Base-by-base conservation (phyloP, 1,284 basidiomycete species). In the Cutaneotrichosporon spelunceum region DNA sequence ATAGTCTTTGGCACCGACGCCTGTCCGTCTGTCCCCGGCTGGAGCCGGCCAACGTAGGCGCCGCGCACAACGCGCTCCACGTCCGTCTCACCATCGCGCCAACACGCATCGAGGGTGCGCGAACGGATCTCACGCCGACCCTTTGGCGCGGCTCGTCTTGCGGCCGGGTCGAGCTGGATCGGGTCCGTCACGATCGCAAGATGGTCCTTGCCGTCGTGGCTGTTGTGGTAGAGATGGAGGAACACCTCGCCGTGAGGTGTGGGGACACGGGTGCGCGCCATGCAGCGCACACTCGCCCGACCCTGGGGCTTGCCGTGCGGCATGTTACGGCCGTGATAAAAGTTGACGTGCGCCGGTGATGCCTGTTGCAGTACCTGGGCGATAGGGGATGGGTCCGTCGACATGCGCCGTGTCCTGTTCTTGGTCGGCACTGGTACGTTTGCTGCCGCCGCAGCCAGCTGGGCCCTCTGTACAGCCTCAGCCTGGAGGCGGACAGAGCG, bases 161-260 rank as follows among this genome's bases (percentile, higher is more conserved):
- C 82, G 21, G 74, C 74, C 2, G 72, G 63, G 42, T 81, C 77
- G 33, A 84, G 79, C 77, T 97, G 94, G 1, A 88, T 88, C 19
- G 91, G 85, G 77, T 99, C 96, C 53, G 95, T 85, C 63, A 99
- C 93, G 60, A 99, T 87, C 0, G 96, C 95, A n/a, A 99, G 85
- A 75, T 99, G 96, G 75, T 99, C 96, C 80, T 99, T 99, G 73
- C 88, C 90, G 77, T 97, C 98, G 77, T 91, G 88, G 53, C 69
- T 68, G 62, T 79, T 79, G 62, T 81, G 81, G 81, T 99, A 99
- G 44, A 99, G 82, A 73, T 99, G 93, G 16, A 97, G 84, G 79
- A 98, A 98, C 34, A 90, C 86, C 23, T 92, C 88, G 26, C 95
- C 95, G 74, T 99, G 92, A 0, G 93, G 91, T 0, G 96, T 99